phyloP scores from a whole-genome alignment of 192 early-diverging fungal species.

The Rhizophagus clarus region DNA sequence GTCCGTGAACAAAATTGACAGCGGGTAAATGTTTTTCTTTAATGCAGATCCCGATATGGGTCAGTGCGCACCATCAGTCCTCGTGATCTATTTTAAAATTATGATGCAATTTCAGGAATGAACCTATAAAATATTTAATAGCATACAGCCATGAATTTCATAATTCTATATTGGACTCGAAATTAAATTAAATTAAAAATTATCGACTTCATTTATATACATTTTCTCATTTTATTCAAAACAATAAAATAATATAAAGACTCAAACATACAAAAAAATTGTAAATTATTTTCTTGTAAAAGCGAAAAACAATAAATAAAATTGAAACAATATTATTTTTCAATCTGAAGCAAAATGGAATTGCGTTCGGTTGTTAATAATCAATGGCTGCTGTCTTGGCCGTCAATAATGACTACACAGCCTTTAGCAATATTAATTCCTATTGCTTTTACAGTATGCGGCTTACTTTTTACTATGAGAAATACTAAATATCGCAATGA shows the following conservation, averaged over 20 bases:
- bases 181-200: too few relatives aligned
- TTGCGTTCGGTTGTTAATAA: not conserved
- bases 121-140: too few relatives aligned
- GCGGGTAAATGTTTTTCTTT: too few relatives aligned
- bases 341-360: not conserved
- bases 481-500: not conserved
- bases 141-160: too few relatives aligned
- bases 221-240: too few relatives aligned
- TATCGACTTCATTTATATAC: too few relatives aligned
- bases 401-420: not conserved
- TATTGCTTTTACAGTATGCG: not conserved
- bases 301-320: not conserved
- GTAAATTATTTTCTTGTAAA: not conserved
- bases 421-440: conserved; percentile 9
- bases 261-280: not conserved
- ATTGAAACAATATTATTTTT: not conserved
- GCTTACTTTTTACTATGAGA: not conserved
- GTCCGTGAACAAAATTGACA: not conserved
- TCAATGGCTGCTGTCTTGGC: not conserved
- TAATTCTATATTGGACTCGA: too few relatives aligned
- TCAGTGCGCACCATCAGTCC: too few relatives aligned
- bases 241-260: too few relatives aligned
- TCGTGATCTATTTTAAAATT: too few relatives aligned
- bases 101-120: too few relatives aligned
- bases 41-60: too few relatives aligned